Conservation (phyloP, 148 eudicot genomes). For the Rhododendron simsii region DNA sequence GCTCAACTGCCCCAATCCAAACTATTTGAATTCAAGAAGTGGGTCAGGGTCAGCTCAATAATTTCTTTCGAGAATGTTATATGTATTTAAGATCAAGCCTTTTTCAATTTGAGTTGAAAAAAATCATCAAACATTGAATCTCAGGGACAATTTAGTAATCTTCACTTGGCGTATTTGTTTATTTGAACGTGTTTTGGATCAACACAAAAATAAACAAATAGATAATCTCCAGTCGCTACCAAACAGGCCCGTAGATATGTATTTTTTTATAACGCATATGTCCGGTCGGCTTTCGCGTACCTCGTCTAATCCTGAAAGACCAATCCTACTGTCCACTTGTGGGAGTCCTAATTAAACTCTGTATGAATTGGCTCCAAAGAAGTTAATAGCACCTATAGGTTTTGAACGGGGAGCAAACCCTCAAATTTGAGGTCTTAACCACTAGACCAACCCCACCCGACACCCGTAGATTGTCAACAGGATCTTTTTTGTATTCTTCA, state of each 20-base stretch:
- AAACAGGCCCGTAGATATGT: not conserved
- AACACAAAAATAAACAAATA: not conserved
- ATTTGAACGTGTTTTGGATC: not conserved
- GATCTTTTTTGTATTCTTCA: not conserved
- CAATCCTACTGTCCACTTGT: not conserved
- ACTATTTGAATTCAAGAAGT: not conserved
- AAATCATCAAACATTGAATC: not conserved
- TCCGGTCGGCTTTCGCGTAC: not conserved
- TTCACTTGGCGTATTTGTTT: not conserved
- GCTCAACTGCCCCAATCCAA: not conserved
- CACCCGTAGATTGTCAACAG: not conserved
- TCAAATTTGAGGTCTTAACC: no score
- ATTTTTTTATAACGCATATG: no score
- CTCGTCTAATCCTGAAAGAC: no score
- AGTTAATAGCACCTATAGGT: not conserved
- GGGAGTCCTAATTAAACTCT: no score
- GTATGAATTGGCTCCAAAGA: not conserved
- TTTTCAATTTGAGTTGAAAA: not conserved
- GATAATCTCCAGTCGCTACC: not conserved
- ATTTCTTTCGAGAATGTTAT: not conserved
- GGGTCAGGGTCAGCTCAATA: not conserved
- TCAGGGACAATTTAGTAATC: not conserved
- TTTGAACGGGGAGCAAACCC: no score
- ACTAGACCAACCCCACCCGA: not conserved
- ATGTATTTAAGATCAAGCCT: not conserved